Percentiles rank a stretch among this genome's conserved stretches.
phyloP scores from a whole-genome alignment of 2,329 filamentous ascomycete genomes.

The Pseudogymnoascus pannorum region DNA sequence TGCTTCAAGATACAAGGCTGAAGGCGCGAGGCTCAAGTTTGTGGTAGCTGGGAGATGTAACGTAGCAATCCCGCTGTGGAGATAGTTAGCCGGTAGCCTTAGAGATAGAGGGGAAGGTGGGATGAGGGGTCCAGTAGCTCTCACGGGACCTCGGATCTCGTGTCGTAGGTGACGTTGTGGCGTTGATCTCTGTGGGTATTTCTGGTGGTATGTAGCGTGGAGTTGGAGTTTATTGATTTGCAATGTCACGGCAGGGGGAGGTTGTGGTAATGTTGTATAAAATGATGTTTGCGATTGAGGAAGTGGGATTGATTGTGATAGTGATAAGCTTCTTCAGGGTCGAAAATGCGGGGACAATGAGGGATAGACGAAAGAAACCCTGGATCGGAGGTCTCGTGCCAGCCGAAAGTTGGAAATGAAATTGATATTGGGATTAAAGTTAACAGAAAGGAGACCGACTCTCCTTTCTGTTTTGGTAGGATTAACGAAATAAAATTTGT shows the following conservation, averaged over 20 bases:
- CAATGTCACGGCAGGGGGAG: neutral
- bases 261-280: neutral
- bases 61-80: neutral
- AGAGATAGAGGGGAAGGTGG: neutral
- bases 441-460: too few relatives aligned
- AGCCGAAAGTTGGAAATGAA: neutral
- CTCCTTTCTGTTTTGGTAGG: too few relatives aligned
- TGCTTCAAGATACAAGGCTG: neutral
- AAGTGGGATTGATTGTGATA: neutral
- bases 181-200: neutral
- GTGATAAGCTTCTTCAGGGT: neutral
- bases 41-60: neutral
- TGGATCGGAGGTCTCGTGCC: neutral
- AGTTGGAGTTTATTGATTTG: neutral
- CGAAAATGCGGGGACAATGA: neutral
- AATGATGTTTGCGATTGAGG: neutral
- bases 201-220: neutral
- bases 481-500: too few relatives aligned
- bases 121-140: neutral
- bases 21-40: neutral
- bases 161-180: neutral
- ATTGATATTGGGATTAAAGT: neutral
- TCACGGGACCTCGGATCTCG: neutral
- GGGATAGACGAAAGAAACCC: neutral
- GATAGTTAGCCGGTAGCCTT: neutral